A percentile compares a stretch with the other conserved stretches of the same genome.
phyloP scores from a whole-genome alignment of 176 grass and related monocot species.

The Carex myosuroides region DNA sequence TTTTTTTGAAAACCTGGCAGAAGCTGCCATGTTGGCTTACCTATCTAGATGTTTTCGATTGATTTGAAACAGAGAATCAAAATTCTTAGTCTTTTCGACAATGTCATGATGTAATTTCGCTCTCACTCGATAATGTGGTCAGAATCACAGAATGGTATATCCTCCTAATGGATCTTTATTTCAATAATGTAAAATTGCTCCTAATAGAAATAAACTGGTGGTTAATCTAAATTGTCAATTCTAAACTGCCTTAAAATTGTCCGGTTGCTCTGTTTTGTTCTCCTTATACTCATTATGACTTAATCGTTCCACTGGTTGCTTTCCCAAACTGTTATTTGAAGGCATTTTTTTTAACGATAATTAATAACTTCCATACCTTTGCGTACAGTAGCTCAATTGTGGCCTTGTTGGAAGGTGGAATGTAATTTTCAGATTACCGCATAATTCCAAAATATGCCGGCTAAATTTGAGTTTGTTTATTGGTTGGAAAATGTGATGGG shows the following conservation, averaged over 20 bases:
- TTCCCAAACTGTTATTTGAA: neutral
- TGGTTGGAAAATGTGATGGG: neutral
- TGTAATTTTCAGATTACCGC: neutral
- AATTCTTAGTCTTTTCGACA: neutral
- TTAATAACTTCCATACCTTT: neutral
- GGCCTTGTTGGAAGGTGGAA: neutral
- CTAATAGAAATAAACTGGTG: neutral
- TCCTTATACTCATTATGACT: too few species aligned
- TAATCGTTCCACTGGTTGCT: neutral
- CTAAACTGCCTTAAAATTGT: neutral
- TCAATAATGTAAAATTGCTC: neutral
- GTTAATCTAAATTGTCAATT: neutral
- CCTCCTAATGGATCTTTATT: neutral
- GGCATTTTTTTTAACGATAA: neutral
- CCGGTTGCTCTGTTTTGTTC: neutral
- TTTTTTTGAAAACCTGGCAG: too few species aligned
- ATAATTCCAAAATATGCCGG: neutral
- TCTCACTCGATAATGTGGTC: neutral
- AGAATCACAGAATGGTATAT: neutral
- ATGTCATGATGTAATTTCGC: neutral
- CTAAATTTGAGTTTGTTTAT: neutral
- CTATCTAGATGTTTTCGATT: neutral
- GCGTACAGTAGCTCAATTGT: neutral
- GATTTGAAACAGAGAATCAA: neutral
- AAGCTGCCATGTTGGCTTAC: too few species aligned